Evolutionary conservation across 805 yeast genomes (phyloP).

Genomic region (Wickerhamiella kurtzmanii): DNA sequence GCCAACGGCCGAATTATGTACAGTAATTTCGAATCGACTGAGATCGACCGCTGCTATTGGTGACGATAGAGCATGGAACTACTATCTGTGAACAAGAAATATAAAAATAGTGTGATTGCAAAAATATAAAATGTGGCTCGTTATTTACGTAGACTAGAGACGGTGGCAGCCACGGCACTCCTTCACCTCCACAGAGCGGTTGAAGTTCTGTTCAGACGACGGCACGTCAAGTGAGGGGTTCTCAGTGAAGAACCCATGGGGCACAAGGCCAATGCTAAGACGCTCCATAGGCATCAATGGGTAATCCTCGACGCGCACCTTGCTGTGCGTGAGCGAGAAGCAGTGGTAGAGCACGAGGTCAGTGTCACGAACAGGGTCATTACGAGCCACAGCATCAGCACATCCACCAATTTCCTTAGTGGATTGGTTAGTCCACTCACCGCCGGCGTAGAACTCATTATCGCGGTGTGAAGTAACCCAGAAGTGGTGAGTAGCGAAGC

Average conservation of each 20-base stretch:
- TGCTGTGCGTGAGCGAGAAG: constrained; percentile 67
- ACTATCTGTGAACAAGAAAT: too few relatives aligned
- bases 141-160: too few relatives aligned
- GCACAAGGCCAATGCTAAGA: constrained; percentile 50
- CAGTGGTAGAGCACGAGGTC: constrained; percentile 74
- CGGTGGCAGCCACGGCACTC: constrained; percentile 19
- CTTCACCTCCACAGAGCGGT: constrained; percentile 39
- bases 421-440: constrained; percentile 78
- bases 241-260: constrained; percentile 61
- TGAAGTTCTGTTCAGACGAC: constrained; percentile 49
- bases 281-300: constrained; percentile 82
- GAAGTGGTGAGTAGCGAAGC: constrained; percentile 59
- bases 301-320: constrained; percentile 65
- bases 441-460: constrained; percentile 62
- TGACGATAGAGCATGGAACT: too few relatives aligned
- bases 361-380: constrained; percentile 54
- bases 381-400: constrained; percentile 19
- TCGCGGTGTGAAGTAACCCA: constrained; percentile 74
- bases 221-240: constrained; percentile 75
- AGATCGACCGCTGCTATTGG: too few relatives aligned
- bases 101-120: too few relatives aligned
- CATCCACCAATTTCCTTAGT: constrained; percentile 41
- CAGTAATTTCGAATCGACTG: too few relatives aligned
- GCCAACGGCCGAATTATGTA: too few relatives aligned
- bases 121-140: too few relatives aligned